Percentiles rank a stretch among this genome's conserved stretches.
phyloP scores from a whole-genome alignment of 139 green algal species.

The Chlorella sorokiniana region DNA sequence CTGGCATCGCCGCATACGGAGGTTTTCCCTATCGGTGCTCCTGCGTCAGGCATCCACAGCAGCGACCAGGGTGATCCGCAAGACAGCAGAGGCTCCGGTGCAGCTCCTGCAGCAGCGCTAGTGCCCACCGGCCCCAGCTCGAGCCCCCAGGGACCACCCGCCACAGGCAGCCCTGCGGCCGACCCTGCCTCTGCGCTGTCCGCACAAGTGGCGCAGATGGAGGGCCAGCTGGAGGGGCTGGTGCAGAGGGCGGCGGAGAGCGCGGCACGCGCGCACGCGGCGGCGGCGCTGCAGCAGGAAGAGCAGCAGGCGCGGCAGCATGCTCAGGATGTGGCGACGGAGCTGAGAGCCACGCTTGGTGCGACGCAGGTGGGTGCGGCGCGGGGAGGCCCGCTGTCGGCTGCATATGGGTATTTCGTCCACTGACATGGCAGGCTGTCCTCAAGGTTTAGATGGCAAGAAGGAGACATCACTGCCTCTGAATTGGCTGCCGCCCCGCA shows the following conservation, averaged over 20 bases:
- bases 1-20: background rate
- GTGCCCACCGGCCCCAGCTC: no score
- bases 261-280: background rate
- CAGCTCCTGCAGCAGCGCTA: background rate
- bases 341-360: background rate
- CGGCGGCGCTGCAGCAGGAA: background rate
- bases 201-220: conserved; percentile 22
- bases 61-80: no score
- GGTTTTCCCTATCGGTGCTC: no score
- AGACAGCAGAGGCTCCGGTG: no score
- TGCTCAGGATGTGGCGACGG: background rate
- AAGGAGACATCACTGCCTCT: no score
- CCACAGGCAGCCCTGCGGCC: background rate
- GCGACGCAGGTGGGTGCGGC: background rate
- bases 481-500: background rate
- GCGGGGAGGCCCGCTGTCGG: background rate
- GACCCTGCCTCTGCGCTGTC: background rate
- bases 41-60: no score
- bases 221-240: background rate
- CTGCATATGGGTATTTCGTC: background rate
- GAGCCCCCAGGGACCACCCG: background rate
- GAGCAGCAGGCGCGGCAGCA: conserved; percentile 17
- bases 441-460: no score
- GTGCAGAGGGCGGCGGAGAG: background rate
- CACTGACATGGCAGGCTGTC: no score